phyloP scores from a whole-genome alignment of 148 eudicot genomes.

The Pharnaceum exiguum region DNA sequence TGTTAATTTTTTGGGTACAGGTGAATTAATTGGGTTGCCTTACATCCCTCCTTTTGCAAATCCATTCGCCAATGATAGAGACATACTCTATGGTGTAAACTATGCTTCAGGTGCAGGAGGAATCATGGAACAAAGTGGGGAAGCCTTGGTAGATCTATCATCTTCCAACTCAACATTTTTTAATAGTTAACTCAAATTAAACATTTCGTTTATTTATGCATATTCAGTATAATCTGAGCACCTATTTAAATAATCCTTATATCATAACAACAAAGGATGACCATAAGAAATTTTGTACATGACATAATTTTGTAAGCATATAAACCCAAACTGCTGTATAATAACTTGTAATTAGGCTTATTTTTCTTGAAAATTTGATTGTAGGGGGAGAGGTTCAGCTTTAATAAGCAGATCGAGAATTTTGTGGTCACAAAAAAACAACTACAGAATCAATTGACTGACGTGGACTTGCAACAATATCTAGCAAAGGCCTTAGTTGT shows the following conservation, averaged over 20 bases:
- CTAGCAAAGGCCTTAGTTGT: slow-evolving; percentile 48
- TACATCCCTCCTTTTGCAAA: slow-evolving; percentile 47
- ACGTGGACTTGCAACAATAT: slow-evolving; percentile 27
- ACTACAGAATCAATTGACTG: slow-evolving; percentile 35
- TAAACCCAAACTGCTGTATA: no score
- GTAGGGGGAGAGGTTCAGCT: slow-evolving; percentile 68
- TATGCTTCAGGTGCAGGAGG: slow-evolving; percentile 88
- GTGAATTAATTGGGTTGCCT: slow-evolving; percentile 46
- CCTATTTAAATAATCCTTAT: no score
- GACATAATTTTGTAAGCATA: no score
- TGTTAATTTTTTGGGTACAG: slow-evolving; percentile 34
- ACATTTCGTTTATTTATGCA: no score
- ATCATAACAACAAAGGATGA: no score
- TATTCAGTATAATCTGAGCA: no score
- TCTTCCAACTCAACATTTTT: background rate
- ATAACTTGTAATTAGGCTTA: background rate
- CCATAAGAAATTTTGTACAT: no score
- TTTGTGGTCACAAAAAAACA: slow-evolving; percentile 41
- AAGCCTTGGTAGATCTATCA: slow-evolving; percentile 37
- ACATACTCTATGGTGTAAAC: slow-evolving; percentile 55
- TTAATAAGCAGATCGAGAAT: slow-evolving; percentile 52
- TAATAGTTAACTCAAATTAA: no score
- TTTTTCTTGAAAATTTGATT: background rate
- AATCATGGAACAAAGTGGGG: slow-evolving; percentile 68
- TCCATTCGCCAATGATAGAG: slow-evolving; percentile 36